Conservation (phyloP, 2,329 filamentous ascomycete species). For the Cordyceps pruinosa region DNA sequence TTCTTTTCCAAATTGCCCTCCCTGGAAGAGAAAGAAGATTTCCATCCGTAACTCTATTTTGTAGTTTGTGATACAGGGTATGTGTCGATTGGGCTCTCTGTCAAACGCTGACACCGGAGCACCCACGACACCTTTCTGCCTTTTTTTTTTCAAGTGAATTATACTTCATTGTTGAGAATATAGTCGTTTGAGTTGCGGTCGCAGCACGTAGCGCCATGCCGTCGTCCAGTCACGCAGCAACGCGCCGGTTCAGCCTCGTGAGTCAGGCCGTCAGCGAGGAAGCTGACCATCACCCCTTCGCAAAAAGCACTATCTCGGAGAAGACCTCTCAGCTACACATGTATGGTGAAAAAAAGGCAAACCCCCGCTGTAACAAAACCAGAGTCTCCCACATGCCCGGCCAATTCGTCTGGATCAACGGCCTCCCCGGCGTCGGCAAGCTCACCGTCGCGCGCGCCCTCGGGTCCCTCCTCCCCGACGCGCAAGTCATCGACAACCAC, state of each 20-base stretch:
- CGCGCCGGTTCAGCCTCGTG: background rate
- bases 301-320: background rate
- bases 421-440: constrained; percentile 26
- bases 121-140: too few relatives aligned
- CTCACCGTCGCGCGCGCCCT: constrained; percentile 25
- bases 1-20: too few relatives aligned
- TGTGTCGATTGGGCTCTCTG: too few relatives aligned
- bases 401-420: constrained; percentile 26
- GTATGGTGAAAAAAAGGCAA: background rate
- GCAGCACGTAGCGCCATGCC: background rate
- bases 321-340: too few relatives aligned
- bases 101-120: too few relatives aligned
- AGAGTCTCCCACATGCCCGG: background rate
- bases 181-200: background rate
- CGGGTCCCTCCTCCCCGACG: constrained; percentile 19
- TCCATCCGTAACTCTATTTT: too few relatives aligned
- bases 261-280: background rate
- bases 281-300: background rate
- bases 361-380: background rate
- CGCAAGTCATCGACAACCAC: constrained; percentile 25
- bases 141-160: too few relatives aligned
- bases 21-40: too few relatives aligned
- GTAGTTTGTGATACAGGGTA: background rate
- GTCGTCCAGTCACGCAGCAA: background rate
- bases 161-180: too few relatives aligned